Base-by-base conservation (phyloP, 441 rosid genomes). In the Gossypium schwendimanii region DNA sequence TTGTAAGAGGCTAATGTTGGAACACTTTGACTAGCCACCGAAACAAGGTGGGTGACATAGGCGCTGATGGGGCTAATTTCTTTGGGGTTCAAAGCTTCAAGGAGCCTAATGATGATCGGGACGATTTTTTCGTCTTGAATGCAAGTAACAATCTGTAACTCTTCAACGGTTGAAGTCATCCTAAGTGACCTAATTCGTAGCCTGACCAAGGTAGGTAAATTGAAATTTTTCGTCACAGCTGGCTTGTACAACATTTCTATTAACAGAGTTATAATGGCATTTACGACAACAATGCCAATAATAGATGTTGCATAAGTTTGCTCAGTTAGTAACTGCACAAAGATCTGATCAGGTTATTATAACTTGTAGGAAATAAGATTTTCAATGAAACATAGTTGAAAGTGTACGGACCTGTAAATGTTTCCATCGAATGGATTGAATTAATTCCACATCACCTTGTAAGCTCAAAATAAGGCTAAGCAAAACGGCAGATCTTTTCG, bases 381-480 rank as follows among this genome's bases (percentile, higher is more conserved):
- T 24, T 24, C 28, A 3, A 24, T 24, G 24, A 24, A 24, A 24
- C 28, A 24, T 24, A 24, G 28, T 24, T 24, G 28, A 24, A 24
- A 24, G 28, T 2, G 28, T 24, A 24, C 28, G 28, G 20, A 45
- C 39, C 55, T 7, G 2, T 44, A 0, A 11, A 23, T 65, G 36
- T 65, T 45, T 65, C 55, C 54, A 44, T 1, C 33, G 33, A 45
- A 65, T 6, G 18, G 0, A 17, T 0, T 45, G 36, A 14, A 44
- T 2, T 45, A 65, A 36, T 45, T 45, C 70, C 23, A 23, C 1
- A 1, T 45, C 1, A 23, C 54, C 54, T 2, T 65, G 36, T 23
- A 65, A 44, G 14, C 55, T 65, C 55, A 65, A 65, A 65, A 65
- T 14, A 45, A 65, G 55, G 70, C 69, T 14, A 41, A 64, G 69